phyloP scores from a whole-genome alignment of 2,329 filamentous ascomycete genomes.

The Endothia cerciana region DNA sequence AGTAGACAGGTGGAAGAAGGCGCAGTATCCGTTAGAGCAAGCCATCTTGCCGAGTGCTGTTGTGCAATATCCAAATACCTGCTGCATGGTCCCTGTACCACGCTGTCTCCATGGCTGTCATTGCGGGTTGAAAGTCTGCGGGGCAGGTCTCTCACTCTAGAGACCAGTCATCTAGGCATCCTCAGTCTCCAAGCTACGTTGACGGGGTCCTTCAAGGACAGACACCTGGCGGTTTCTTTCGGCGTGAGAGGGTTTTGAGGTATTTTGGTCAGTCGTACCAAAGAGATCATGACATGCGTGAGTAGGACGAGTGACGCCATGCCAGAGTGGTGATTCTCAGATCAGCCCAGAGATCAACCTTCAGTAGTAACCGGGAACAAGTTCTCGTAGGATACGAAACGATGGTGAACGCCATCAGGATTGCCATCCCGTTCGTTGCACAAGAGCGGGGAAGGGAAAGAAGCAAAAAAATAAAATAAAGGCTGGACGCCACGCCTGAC shows the following conservation, averaged over 20 bases:
- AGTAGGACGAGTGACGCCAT: slow-evolving; percentile 4
- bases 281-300: neutral
- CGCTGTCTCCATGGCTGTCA: neutral
- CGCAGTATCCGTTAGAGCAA: neutral
- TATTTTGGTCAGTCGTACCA: neutral
- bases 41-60: neutral
- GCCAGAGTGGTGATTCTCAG: neutral
- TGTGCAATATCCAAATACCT: neutral
- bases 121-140: neutral
- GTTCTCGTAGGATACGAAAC: neutral
- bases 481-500: neutral
- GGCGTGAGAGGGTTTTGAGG: neutral
- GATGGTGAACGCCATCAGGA: neutral
- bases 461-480: neutral
- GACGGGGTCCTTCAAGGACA: neutral
- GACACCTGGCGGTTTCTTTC: neutral
- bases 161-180: neutral
- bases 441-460: no score
- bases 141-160: no score
- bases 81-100: neutral
- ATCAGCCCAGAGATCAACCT: neutral
- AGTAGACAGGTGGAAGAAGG: neutral
- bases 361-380: neutral
- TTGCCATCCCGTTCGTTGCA: neutral
- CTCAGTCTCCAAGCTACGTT: neutral